Evolutionary conservation across 345 rosid genomes (phyloP).

Genomic region (Aquilaria sinensis): DNA sequence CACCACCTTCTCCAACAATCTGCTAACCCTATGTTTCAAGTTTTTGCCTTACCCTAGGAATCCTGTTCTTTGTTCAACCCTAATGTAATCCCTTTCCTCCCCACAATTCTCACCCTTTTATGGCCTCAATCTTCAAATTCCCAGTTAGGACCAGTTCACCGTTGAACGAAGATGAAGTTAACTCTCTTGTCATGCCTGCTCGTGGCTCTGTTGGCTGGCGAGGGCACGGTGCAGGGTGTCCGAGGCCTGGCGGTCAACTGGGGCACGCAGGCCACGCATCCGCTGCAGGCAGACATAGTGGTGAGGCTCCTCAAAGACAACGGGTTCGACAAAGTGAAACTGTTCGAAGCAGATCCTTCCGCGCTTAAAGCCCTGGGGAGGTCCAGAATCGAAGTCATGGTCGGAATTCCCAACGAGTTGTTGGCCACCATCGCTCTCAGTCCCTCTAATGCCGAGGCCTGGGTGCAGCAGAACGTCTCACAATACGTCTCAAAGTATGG

Average conservation of each 20-base stretch:
- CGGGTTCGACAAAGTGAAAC: slow-evolving; percentile 82
- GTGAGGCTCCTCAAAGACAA: slow-evolving; percentile 69
- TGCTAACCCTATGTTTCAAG: too few relatives aligned
- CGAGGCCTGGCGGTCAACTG: slow-evolving; percentile 72
- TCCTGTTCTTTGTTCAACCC: slow-evolving; percentile 36
- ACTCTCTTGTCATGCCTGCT: slow-evolving; percentile 11
- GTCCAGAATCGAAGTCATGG: slow-evolving; percentile 88
- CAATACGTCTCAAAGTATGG: slow-evolving; percentile 50
- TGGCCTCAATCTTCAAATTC: slow-evolving; percentile 3
- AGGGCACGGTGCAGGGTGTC: slow-evolving; percentile 20
- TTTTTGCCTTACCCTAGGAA: slow-evolving; percentile 23
- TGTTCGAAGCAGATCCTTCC: slow-evolving; percentile 81
- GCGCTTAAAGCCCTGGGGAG: slow-evolving; percentile 75
- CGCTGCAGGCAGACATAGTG: slow-evolving; percentile 50
- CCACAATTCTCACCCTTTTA: slow-evolving; percentile 16
- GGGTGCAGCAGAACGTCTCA: slow-evolving; percentile 79
- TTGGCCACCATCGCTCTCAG: slow-evolving; percentile 54
- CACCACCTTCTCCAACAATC: too few relatives aligned
- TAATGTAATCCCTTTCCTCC: slow-evolving; percentile 34
- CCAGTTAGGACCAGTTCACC: not conserved
- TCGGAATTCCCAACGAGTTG: slow-evolving; percentile 86
- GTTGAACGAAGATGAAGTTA: not conserved
- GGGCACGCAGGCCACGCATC: slow-evolving; percentile 73
- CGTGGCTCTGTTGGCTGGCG: slow-evolving; percentile 14
- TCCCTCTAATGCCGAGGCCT: slow-evolving; percentile 45